Evolutionary conservation across 345 rosid species (phyloP), one percentile per base, ranked within the genome.

Genomic region (Aethionema arabicum): DNA sequence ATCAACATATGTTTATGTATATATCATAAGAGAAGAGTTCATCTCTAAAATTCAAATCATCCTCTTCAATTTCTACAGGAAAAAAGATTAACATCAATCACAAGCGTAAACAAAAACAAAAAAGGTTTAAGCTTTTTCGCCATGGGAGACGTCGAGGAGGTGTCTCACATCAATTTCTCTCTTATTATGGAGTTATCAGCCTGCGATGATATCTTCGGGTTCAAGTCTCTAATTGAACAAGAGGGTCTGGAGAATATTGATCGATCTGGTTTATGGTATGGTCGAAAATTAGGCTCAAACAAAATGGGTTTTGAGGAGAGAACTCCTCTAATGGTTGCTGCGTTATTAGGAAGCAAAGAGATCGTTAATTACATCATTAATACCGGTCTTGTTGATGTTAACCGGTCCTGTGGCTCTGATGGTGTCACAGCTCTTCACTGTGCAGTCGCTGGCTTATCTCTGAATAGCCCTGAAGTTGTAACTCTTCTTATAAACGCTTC

Each of bases 321-420:
- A 52, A 89, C 96, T 0, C 91, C 96, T 32, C 85, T 92, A 38
- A 81, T 89, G 95, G 70, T 92, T 42, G 96, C 98, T 48, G 83
- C 93, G n/a, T 73, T 82, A 83, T 92, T 70, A 48, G 96, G 95
- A 49, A 87, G 95, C 83, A 80, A 77, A 72, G 83, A 74, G 59
- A 78, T 92, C 5, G 68, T 89, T 70, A 69, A 46, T 32, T 86
- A 81, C 59, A 81, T 87, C 8, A 39, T 85, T 30, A 73, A 53
- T 33, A 78, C 73, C 0, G 85, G 89, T 12, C 56, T 61, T 65
- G 84, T 73, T 0, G 86, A 89, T 48, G 86, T 87, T 31, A 87
- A 86, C 59, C 74, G 76, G 54, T 68, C 83, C 8, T 79, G 80
- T 46, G 96, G 92, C 12, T 78, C 85, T 0, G 95, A 85, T 74